Evolutionary conservation across 1,284 basidiomycete species (phyloP).

Genomic region (Amylostereum areolatum): DNA sequence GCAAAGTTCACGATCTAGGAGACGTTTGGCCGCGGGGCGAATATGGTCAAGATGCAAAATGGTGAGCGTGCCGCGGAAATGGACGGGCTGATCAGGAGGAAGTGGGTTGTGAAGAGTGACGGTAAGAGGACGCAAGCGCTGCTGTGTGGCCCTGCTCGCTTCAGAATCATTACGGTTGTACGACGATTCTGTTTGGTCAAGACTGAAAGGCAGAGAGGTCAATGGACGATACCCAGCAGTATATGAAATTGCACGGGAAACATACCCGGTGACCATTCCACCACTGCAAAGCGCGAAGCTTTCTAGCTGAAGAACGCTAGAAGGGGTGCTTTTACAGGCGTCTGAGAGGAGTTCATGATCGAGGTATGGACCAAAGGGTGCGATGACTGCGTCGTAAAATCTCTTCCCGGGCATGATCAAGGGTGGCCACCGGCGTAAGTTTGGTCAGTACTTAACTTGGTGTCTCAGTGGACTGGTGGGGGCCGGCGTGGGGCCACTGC

Average conservation of each 20-base stretch:
- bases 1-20: no score
- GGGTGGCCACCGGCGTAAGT: no score
- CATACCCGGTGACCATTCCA: slow-evolving; percentile 19
- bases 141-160: background rate
- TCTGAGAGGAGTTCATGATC: slow-evolving; percentile 18
- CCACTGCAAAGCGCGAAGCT: slow-evolving; percentile 17
- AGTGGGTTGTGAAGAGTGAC: slow-evolving; percentile 4
- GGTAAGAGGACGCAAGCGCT: background rate
- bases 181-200: slow-evolving; percentile 10
- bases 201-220: background rate
- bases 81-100: slow-evolving; percentile 14
- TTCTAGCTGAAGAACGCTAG: slow-evolving; percentile 15
- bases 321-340: slow-evolving; percentile 13
- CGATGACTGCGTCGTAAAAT: no score
- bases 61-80: slow-evolving; percentile 42
- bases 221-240: background rate
- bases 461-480: no score
- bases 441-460: no score
- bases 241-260: background rate
- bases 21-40: slow-evolving; percentile 30
- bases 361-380: slow-evolving; percentile 24
- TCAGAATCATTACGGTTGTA: background rate
- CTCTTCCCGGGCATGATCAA: no score
- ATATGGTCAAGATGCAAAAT: slow-evolving; percentile 40
- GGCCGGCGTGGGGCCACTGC: no score